A percentile compares a stretch with the other conserved stretches of the same genome.
phyloP scores from a whole-genome alignment of 139 green algal species.

The Asterochloris sp. region DNA sequence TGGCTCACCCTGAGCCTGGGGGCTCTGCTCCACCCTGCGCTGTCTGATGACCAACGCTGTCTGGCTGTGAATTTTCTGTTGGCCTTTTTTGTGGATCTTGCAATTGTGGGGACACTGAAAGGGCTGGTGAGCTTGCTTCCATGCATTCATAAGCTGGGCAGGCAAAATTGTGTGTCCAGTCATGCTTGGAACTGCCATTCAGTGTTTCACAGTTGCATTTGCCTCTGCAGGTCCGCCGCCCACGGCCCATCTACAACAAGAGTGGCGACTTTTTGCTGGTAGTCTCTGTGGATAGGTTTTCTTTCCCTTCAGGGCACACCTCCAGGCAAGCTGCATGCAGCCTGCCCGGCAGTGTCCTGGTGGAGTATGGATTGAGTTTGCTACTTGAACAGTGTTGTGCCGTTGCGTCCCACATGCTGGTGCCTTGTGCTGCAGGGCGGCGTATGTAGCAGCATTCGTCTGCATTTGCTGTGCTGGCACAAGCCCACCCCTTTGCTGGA shows the following conservation, averaged over 20 bases:
- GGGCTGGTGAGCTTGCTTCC: conserved; percentile 2
- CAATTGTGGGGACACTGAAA: conserved; percentile 49
- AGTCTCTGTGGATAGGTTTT: conserved; percentile 55
- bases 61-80: conserved; percentile 35
- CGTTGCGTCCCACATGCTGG: not conserved
- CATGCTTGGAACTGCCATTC: no score
- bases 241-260: conserved; percentile 54
- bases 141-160: no score
- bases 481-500: conserved; percentile 6
- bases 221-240: conserved; percentile 6
- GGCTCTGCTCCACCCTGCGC: conserved; percentile 4
- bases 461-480: conserved; percentile 9
- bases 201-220: no score
- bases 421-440: conserved; percentile 30
- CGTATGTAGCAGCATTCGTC: conserved; percentile 46
- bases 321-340: conserved; percentile 18
- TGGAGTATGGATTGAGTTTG: not conserved
- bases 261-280: conserved; percentile 49
- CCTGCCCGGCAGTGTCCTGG: not conserved
- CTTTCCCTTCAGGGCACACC: conserved; percentile 59
- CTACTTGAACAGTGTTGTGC: not conserved
- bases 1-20: conserved; percentile 29
- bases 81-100: conserved; percentile 49
- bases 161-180: no score
- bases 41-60: not conserved